Evolutionary conservation across 2,329 filamentous ascomycete species (phyloP), one percentile per base, ranked within the genome.

Genomic region (Kalmusia sp.): DNA sequence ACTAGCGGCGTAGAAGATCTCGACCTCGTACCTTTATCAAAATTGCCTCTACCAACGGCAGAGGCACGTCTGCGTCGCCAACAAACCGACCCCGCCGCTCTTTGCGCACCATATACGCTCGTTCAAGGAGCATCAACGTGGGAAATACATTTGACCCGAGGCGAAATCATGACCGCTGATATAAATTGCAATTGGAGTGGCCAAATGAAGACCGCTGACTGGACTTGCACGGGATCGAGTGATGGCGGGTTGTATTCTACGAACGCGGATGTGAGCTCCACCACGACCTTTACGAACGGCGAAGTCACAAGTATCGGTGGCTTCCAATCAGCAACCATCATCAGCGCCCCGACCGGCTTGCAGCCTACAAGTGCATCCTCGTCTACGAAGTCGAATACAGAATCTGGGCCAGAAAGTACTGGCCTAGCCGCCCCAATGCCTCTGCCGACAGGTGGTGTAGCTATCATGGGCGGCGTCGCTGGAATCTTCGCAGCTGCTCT

Each of bases 61-160:
- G 44, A 43, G 7, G 56, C 62, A 43, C 62, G 54, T 28, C 41
- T 63, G 27, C 64, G 62, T 25, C 62, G 59, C 30, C 60, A 62
- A 41, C 49, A 57, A 9, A 17, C n/a, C n/a, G 44, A 51, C 9
- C 46, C 56, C 31, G 49, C 54, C 15, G 30, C 38, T 15, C 22
- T 61, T 27, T 67, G 64, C 49, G 61, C 61, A 31, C 60, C 61
- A 1, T 61, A 60, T 21, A 68, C 62, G 9, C 45, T 70, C n/a
- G 60, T 61, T 46, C 65, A 70, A 57, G 64, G 64, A 5, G 17
- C 58, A 2, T 58, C 56, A 37, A 64, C 60, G 8, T 61, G 55
- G 33, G 50, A 59, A 25, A 43, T 62, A 14, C 60, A 67, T 17
- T 31, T 68, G 24, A 63, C 61, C 2, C 30, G 33, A 8, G 49